These are phyloP conservation scores for Rhododendron vialii DNA, from an alignment of 148 eudicot species.

Conservation along the genomic window DNA sequence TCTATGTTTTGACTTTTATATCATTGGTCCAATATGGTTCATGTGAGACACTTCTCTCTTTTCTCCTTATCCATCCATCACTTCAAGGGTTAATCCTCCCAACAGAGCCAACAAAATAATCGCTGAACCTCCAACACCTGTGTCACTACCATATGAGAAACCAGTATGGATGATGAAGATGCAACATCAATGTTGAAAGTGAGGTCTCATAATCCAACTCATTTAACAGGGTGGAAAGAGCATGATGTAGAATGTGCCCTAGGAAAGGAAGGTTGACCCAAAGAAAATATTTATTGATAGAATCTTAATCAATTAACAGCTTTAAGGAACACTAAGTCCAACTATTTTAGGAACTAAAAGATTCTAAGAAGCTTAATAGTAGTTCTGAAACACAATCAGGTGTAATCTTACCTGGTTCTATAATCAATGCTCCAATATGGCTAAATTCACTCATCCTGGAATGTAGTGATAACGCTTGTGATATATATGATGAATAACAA, in stretches of 20 bases:
- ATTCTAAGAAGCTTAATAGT: not conserved
- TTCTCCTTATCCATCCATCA: not conserved
- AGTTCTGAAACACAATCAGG: not conserved
- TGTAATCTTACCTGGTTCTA: conserved; percentile 82
- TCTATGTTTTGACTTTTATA: not conserved
- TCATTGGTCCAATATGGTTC: not conserved
- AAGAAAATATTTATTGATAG: not conserved
- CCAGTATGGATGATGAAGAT: not conserved
- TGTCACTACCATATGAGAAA: not conserved
- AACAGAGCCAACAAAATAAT: not conserved
- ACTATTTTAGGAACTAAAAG: not conserved
- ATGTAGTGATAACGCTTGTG: conserved; percentile 41
- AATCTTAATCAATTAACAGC: not conserved
- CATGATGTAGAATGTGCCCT: conserved; percentile 1
- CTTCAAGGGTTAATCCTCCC: not conserved
- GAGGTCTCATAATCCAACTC: not conserved
- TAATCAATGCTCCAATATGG: conserved; percentile 71
- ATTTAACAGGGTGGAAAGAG: not conserved
- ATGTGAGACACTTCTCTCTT: not conserved
- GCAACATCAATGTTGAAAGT: not conserved
- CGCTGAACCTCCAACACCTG: not conserved
- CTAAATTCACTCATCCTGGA: conserved; percentile 30
- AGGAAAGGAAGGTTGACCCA: conserved; percentile 1
- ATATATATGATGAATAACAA: conserved; percentile 47
- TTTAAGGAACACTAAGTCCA: not conserved